Base-by-base conservation (phyloP, 2,329 filamentous ascomycete genomes). In the Cadophora gregata region DNA sequence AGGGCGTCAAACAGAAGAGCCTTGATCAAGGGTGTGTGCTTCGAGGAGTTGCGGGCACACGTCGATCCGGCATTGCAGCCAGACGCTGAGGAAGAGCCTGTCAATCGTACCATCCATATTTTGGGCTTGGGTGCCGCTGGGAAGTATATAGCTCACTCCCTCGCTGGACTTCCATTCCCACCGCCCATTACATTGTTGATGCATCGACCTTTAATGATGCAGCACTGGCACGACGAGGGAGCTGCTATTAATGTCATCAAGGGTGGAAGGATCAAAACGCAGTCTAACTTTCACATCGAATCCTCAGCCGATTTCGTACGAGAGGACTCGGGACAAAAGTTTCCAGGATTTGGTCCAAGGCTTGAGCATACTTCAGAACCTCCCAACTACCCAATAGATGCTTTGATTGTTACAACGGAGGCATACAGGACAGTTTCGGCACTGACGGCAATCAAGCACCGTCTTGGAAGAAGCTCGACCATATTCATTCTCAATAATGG, bases 401-500 rank as follows among this genome's bases (percentile, higher is more conserved):
- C 90, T 72, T 81, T 96, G 53, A 86, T 96, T 51, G 83, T 96
- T 24, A 87, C 89, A 1, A 88, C 87, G 27, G 89, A 90, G 75
- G 84, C 90, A 0, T 80, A 85, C 12, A 76, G 82, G 42, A 88
- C 88, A 0, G 75, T 87, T 31, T 75, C 80, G 9, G 87, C 89
- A 1, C 76, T 96, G 27, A 75, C 81, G 3, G 79, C 83, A 0
- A 81, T 96, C 63, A 85, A 83, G 63, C 84, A 92, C 73, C 86
- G 92, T 10, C 80, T 96, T n/a, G 83, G 86, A 51, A 81, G 85
- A 2, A 81, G 87, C 31, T 93, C 90, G 0, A 91, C 92, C 0
- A 85, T 97, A 8, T 88, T 91, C 67, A 85, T 97, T 64, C 78
- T 96, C 64, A 90, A 93, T 65, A 92, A 95, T 69, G 93, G 94